Base-by-base conservation (phyloP, 768 basidiomycete species). In the Dioszegia hungarica region DNA sequence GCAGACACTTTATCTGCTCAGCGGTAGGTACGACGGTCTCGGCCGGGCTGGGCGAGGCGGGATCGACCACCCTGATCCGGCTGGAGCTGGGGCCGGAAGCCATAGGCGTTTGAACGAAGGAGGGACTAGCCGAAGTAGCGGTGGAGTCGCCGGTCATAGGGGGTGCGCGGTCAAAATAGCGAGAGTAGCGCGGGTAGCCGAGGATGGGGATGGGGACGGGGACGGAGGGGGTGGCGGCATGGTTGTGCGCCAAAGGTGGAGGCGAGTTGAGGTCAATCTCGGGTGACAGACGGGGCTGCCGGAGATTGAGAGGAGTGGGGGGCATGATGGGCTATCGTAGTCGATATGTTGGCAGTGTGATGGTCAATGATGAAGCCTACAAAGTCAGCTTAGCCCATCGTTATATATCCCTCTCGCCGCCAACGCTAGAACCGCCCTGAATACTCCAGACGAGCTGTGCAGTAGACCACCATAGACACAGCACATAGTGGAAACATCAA, bases 1-100 rank as follows among this genome's bases (percentile, higher is more conserved):
- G 57, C n/a, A 58, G 52, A 8, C 36, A 27, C 31, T 58, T 58
- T 27, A 48, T n/a, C n/a, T n/a, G n/a, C n/a, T n/a, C 34, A n/a
- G 19, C 22, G 15, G 24, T 9, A 27, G 41, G 22, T 19, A 11
- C 22, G 41, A 25, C 41, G 20, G 41, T 20, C 2, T 2, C 41
- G 20, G 24, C 12, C 8, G 41, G n/a, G n/a, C n/a, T n/a, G n/a
- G n/a, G n/a, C n/a, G n/a, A n/a, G n/a, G n/a, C n/a, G n/a, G 24
- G 14, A 15, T 46, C 27, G 24, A 15, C 24, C n/a, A n/a, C n/a
- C n/a, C n/a, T n/a, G n/a, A n/a, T n/a, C n/a, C n/a, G n/a, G n/a
- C n/a, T n/a, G n/a, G n/a, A n/a, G n/a, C n/a, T n/a, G n/a, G n/a
- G n/a, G n/a, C n/a, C n/a, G n/a, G n/a, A n/a, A n/a, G 12, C 19